Percentiles rank a stretch among this genome's conserved stretches.
These are phyloP conservation scores for Backusella tarrabulga DNA, from an alignment of 192 early-diverging fungal species.

Conservation along the genomic window DNA sequence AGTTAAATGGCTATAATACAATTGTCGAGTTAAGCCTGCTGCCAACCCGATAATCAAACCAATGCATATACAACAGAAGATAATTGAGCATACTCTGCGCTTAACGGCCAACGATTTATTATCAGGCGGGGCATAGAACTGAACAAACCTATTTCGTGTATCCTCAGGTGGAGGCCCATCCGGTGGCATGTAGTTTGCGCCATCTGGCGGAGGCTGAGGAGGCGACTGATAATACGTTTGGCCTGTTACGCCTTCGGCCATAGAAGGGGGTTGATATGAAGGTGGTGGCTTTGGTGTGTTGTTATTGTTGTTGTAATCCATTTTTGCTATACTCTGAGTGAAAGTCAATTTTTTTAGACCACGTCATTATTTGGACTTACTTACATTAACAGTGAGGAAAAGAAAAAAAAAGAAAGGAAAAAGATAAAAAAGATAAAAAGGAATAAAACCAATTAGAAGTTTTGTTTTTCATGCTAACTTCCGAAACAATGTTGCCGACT, in stretches of 20 bases:
- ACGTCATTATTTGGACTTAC: neutral
- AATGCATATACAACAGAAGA: conserved; percentile 14
- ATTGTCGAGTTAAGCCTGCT: conserved; percentile 14
- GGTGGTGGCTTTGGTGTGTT: conserved; percentile 15
- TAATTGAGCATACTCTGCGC: neutral
- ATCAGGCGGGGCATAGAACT: conserved; percentile 23
- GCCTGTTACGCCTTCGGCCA: neutral
- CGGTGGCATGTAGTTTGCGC: neutral
- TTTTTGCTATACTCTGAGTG: neutral
- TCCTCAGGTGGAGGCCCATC: neutral
- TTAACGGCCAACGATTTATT: conserved; percentile 15
- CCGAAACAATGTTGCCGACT: neutral
- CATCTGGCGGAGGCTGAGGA: conserved; percentile 8
- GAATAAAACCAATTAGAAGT: neutral
- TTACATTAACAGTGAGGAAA: neutral
- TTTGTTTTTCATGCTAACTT: neutral
- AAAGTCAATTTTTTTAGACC: neutral
- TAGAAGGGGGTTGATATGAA: conserved; percentile 6
- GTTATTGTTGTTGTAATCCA: neutral
- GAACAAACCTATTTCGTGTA: neutral
- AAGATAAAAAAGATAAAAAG: neutral
- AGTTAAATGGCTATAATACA: neutral
- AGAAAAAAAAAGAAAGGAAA: neutral
- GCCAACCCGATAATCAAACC: conserved; percentile 20
- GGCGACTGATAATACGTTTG: conserved; percentile 26